Base-by-base conservation (phyloP, 2,329 filamentous ascomycete genomes). In the Dothidotthia symphoricarpi region DNA sequence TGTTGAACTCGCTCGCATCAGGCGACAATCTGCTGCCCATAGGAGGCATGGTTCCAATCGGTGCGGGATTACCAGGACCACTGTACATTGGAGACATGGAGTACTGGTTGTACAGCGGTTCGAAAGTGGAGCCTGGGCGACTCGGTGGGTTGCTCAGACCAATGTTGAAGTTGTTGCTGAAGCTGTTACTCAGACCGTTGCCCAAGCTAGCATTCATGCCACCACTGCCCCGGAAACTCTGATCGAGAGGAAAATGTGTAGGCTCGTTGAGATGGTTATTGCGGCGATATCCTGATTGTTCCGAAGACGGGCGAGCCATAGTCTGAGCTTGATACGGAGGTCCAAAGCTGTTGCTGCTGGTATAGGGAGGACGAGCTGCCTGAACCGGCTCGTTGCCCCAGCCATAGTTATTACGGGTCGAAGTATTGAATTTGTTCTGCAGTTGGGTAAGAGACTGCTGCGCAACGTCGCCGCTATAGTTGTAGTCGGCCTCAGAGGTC, bases 341-440 rank as follows among this genome's bases (percentile, higher is more conserved):
- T 3, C 51, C 51, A 28, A 59, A 61, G 45, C 40, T 54, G 41
- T 48, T 60, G 36, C 38, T 58, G 31, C 35, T 31, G 36, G 48
- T 43, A 36, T 56, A 61, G 24, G 53, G 43, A 2, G 55, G 46
- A 22, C 60, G 61, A 13, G 39, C 35, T 14, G 45, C 19, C 31
- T 63, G 59, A 13, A 37, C 36, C 13, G 45, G 24, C 30, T 63
- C 53, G 28, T 49, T 53, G 28, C 47, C 41, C 63, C 62, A 66
- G 31, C 47, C 43, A 35, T 68, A 61, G 33, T 66, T 68, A 15
- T 67, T 58, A 34, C 72, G 73, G 37, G 59, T 60, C 5, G 64
- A 58, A 29, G 72, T 68, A 48, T 77, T 75, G 58, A 78, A 76
- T 37, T 61, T 71, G 57, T 66, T 73, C 51, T 77, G 75, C 15